Base-by-base conservation (phyloP, 176 grass and related monocot species). In the Avena eriantha region DNA sequence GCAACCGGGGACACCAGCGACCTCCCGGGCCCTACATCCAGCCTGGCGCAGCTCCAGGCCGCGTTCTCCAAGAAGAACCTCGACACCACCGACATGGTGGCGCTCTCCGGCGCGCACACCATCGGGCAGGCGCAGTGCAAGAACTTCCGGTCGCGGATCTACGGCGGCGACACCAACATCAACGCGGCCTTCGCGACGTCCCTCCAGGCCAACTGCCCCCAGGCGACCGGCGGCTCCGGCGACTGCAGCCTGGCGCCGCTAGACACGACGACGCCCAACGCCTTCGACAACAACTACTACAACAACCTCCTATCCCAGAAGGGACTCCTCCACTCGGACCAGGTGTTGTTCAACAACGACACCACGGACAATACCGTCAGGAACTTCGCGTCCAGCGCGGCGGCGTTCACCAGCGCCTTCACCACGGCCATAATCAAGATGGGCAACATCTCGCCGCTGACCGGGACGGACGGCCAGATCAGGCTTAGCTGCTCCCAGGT, bases 61-160 rank as follows among this genome's bases (percentile, higher is more conserved):
- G 31, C 58, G 8, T 85, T 54, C 31, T 1, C 0, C 0, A 61
- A 10, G 0, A 64, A 85, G 72, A 14, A 21, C 41, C 45, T 85
- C 0, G 4, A 5, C 73, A 17, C 41, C 10, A 23, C 7, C 19
- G 82, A 84, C 70, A 64, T 84, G 82, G 82, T 65, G 29, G 71
- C 82, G 9, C 82, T 84, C 18, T 84, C 71, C 0, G 71, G 71
- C 22, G 90, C 86, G 8, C 91, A 93, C 88, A 95, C 93, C 71
- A 89, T 95, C 55, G 93, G 93, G 1, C 72, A 84, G 47, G 80
- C 93, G 47, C 89, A 72, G 48, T 95, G 93, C 88, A 4, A 4
- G 5, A 85, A 7, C 78, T 95, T 86, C 78, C 33, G 84, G 1
- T 35, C 0, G 12, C 77, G 85, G 6, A 93, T 95, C 81, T 93